Conservation (phyloP, 1,284 basidiomycete genomes). For the Cutaneotrichosporon sp. region DNA sequence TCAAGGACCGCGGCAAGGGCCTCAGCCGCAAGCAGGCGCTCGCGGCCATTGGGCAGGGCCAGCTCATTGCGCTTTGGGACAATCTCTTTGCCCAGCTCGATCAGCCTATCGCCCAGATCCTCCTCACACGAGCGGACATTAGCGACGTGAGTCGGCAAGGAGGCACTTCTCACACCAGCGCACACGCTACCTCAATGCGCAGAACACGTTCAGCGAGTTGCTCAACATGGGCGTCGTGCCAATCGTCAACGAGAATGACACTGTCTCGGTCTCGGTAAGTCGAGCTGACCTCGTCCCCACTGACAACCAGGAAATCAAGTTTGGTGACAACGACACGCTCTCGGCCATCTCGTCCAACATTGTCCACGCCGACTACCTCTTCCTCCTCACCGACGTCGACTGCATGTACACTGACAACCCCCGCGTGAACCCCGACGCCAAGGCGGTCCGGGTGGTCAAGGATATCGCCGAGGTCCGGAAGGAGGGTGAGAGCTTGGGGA, state of each 20-base stretch:
- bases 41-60: conserved; percentile 93
- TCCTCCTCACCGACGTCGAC: conserved; percentile 95
- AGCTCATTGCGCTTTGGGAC: conserved; percentile 95
- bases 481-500: conserved; percentile 64
- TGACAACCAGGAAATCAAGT: conserved; percentile 86
- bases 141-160: conserved; percentile 71
- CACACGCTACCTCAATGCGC: conserved; percentile 89
- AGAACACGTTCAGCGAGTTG: conserved; percentile 87
- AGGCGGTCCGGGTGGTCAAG: conserved; percentile 75
- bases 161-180: conserved; percentile 58
- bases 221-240: conserved; percentile 85
- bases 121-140: conserved; percentile 93
- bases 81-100: conserved; percentile 90
- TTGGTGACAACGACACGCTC: conserved; percentile 97
- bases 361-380: conserved; percentile 96
- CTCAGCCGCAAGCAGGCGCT: conserved; percentile 93
- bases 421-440: conserved; percentile 79
- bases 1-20: conserved; percentile 76
- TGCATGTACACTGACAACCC: conserved; percentile 92
- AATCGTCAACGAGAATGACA: conserved; percentile 98
- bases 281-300: neutral
- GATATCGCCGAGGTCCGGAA: conserved; percentile 79
- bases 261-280: conserved; percentile 87
- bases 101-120: conserved; percentile 92
- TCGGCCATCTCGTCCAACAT: conserved; percentile 96